Evolutionary conservation across 78 protist species (phyloP).

Genomic region (Dictyostelium brefeldianum): DNA sequence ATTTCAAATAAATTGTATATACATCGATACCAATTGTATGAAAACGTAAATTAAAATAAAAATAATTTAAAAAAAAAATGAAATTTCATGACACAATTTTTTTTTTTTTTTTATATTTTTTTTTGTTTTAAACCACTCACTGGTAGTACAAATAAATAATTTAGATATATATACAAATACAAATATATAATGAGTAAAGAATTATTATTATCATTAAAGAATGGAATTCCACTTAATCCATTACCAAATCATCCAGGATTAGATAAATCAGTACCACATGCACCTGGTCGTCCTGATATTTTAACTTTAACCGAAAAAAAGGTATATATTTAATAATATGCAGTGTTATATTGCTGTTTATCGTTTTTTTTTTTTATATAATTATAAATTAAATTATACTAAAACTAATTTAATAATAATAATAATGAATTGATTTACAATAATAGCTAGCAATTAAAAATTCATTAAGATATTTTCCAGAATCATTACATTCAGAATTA

Average conservation of each 20-base stretch:
- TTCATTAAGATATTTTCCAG: constrained; percentile 88
- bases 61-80: too few species aligned
- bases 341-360: too few species aligned
- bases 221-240: constrained; percentile 49
- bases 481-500: constrained; percentile 35
- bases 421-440: too few species aligned
- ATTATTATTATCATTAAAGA: constrained; percentile 15
- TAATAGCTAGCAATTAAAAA: constrained; percentile 81
- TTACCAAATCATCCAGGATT: constrained; percentile 66
- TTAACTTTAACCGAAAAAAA: constrained; percentile 35
- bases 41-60: too few species aligned
- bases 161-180: too few species aligned
- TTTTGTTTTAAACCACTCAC: too few species aligned
- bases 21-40: too few species aligned
- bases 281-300: constrained; percentile 75
- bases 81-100: too few species aligned
- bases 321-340: constrained; percentile 18
- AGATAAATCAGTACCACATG: constrained; percentile 78
- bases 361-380: neutral
- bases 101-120: too few species aligned
- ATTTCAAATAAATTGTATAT: too few species aligned
- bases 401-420: too few species aligned
- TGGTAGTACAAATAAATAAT: too few species aligned
- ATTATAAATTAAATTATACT: neutral
- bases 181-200: neutral